Base-by-base conservation (phyloP, 164 flowering plant species). In the Aristolochia contorta region DNA sequence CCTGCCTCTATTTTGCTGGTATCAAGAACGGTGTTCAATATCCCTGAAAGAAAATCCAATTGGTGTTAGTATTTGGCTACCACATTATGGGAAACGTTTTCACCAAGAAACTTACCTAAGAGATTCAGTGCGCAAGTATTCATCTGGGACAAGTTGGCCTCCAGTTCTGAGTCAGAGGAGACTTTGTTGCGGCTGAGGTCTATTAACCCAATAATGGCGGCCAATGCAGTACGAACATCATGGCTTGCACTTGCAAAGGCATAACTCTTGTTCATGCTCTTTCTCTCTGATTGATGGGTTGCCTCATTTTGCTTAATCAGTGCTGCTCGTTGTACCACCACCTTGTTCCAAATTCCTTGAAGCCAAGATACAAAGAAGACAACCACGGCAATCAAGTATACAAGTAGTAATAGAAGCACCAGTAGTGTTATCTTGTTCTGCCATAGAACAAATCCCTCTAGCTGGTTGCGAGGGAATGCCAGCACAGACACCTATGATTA, bases 1-100 rank as follows among this genome's bases (percentile, higher is more conserved):
- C 95, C 96, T 1, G 88, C 88, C 69, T 93, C 99, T 21, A 86
- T 79, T 67, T 87, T 94, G 71, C 91, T 88, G 24, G 74, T 74
- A 64, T 94, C 97, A 14, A 94, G 88, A 63, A 94, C 73, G n/a
- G 87, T 76, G 62, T 82, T 88, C 71, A 94, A 61, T 25, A 94
- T 73, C n/a, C 73, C 97, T 92, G 75, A 33, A n/a, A 57, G 61
- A 23, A 50, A 16, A 12, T 12, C 4, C 14, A 30, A 48, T n/a
- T 41, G 46, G 32, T 43, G 22, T 54, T 22, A 21, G 37, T 62
- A 32, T 27, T 46, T 47, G 48, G 41, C 20, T 50, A 51, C 32
- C 15, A 6, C 9, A 32, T 2, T 10, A 23, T 14, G 23, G 23
- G 25, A 54, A 8, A 47, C 0, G 19, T 4, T 43, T 19, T n/a